Evolutionary conservation across 2,329 filamentous ascomycete species (phyloP).

Genomic region (Claviceps cyperi): DNA sequence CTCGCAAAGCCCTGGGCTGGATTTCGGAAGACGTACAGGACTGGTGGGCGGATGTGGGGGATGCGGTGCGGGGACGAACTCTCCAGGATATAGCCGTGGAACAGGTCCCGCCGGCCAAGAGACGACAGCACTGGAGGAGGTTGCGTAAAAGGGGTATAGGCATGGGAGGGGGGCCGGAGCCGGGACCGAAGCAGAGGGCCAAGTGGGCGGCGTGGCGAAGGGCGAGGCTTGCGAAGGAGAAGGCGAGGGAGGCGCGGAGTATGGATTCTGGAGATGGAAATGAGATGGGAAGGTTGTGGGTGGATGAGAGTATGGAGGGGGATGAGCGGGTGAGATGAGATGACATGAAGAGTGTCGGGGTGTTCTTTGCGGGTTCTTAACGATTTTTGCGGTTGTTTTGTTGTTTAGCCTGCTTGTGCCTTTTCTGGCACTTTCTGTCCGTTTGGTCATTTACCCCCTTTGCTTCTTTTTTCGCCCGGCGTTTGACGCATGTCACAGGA

Average conservation of each 20-base stretch:
- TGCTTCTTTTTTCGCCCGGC: no score
- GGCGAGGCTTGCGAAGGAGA: constrained; percentile 25
- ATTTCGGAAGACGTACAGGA: constrained; percentile 31
- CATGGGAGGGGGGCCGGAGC: no score
- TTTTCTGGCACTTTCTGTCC: no score
- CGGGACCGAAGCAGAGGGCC: constrained; percentile 24
- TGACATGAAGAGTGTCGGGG: not conserved
- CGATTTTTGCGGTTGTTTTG: not conserved
- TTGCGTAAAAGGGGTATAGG: constrained; percentile 29
- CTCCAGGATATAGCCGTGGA: constrained; percentile 28
- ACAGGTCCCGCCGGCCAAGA: constrained; percentile 30
- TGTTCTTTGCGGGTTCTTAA: not conserved
- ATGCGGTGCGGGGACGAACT: constrained; percentile 30
- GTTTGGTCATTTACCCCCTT: no score
- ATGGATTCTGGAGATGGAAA: constrained; percentile 21
- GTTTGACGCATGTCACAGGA: no score
- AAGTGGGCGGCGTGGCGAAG: constrained; percentile 31
- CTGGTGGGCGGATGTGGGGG: constrained; percentile 30
- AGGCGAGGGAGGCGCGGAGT: constrained; percentile 23
- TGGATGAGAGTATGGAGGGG: constrained; percentile 15
- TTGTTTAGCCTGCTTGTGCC: no score
- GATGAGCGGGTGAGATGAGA: constrained; percentile 12
- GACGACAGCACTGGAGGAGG: constrained; percentile 34
- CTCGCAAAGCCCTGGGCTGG: constrained; percentile 24
- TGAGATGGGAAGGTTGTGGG: constrained; percentile 16